Conservation (phyloP, 768 basidiomycete genomes). For the Panaeolus cyanescens region DNA sequence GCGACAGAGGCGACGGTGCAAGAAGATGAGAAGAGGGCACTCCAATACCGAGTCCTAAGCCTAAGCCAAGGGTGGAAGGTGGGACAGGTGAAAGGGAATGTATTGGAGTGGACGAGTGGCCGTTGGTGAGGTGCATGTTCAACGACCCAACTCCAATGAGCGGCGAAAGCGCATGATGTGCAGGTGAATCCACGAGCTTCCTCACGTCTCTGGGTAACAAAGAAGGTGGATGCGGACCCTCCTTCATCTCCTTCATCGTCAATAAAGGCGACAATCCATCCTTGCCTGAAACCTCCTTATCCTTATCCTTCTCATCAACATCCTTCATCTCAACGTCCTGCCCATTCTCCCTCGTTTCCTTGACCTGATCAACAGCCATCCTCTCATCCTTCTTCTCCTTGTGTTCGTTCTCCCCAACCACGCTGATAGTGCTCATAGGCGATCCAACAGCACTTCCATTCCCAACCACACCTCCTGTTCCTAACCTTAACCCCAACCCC, state of each 20-base stretch:
- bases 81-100: neutral
- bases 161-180: neutral
- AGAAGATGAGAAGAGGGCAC: neutral
- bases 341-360: neutral
- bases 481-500: neutral
- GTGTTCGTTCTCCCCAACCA: slow-evolving; percentile 6
- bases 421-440: neutral
- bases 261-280: neutral
- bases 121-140: neutral
- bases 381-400: slow-evolving; percentile 9
- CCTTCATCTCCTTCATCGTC: neutral
- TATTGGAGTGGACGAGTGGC: neutral
- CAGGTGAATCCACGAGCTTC: neutral
- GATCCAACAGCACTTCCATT: neutral
- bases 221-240: neutral
- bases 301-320: neutral
- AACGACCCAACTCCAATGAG: neutral
- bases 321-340: slow-evolving; percentile 4
- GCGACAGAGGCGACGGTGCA: neutral
- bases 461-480: neutral
- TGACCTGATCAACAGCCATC: slow-evolving; percentile 9
- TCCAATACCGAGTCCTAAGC: neutral
- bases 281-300: neutral
- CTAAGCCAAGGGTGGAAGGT: neutral
- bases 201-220: neutral